Base-by-base conservation (phyloP, 345 rosid genomes). In the Corchorus olitorius region DNA sequence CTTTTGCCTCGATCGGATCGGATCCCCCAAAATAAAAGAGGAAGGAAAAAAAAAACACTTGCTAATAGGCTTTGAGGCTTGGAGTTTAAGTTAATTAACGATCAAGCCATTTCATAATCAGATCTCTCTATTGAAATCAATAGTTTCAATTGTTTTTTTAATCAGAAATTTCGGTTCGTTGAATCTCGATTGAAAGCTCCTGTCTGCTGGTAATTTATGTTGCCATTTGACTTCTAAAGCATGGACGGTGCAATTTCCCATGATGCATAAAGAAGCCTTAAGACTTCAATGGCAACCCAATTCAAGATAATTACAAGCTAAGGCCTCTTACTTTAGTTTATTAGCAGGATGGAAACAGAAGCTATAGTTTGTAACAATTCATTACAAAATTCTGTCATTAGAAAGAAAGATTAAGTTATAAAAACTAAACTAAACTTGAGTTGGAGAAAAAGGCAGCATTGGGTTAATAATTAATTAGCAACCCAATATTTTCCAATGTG, bases 401-500 rank as follows among this genome's bases (percentile, higher is more conserved):
- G 8, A 69, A 69, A 45, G n/a, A 7, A 53, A 53, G 34, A 43
- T 8, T 15, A 20, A 6, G 58, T 39, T 8, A 4, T 49, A 6
- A 4, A 15, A 27, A 73, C 16, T 11, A 0, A 39, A 39, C 6
- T 39, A 39, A 39, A 39, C 43, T 39, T 17, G 8, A 46, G 45
- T 14, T 43, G 7, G 50, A 76, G 61, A 50, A 48, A 64, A n/a
- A 20, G 0, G 43, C 27, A 22, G 14, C 19, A 22, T 3, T 17
- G 19, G 19, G 9, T 9, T 22, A 6, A 35, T 22, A 6, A 35
- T 27, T 43, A 4, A 62, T 76, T 73, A 87, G 69, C 90, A 83
- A 1, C 89, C 87, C 64, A 87, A 77, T 49, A 87, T 45, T 62
- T 75, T 87, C 64, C 77, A 41, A 69, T 71, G 84, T 14, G 84